phyloP scores from a whole-genome alignment of 1,139 yeast species.

The Kodamaea alishanica region DNA sequence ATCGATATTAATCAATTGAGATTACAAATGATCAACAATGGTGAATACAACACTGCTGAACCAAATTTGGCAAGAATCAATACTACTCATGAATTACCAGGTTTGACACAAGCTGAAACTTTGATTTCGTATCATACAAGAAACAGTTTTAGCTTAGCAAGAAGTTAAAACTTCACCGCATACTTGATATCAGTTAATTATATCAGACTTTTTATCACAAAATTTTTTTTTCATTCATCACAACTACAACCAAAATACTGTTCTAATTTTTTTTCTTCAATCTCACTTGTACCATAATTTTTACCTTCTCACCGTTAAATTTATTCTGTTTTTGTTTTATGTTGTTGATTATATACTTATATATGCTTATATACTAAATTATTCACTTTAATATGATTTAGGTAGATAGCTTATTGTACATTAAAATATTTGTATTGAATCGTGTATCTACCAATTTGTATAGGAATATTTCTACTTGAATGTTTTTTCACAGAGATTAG shows the following conservation, averaged over 20 bases:
- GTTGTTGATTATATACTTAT: too few relatives aligned
- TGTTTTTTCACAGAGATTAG: too few relatives aligned
- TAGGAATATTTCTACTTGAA: too few relatives aligned
- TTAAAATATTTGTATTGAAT: too few relatives aligned
- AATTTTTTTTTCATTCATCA: neutral
- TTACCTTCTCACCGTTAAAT: constrained; percentile 2
- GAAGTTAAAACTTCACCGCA: constrained; percentile 1
- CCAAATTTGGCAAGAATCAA: constrained; percentile 37
- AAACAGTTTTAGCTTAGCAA: constrained; percentile 27
- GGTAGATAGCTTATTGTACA: too few relatives aligned
- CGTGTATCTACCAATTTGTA: too few relatives aligned
- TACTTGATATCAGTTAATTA: neutral
- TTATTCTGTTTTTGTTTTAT: constrained; percentile 1
- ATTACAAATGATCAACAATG: constrained; percentile 38
- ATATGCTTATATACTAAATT: too few relatives aligned
- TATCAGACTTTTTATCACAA: neutral
- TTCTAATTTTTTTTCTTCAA: neutral
- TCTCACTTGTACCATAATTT: neutral
- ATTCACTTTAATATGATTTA: too few relatives aligned
- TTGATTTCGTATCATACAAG: constrained; percentile 44
- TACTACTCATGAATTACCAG: constrained; percentile 50
- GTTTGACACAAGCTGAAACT: constrained; percentile 49
- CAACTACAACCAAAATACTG: neutral
- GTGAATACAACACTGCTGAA: constrained; percentile 32
- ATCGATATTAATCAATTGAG: constrained; percentile 37